phyloP scores from a whole-genome alignment of 495 filamentous ascomycete genomes.

The Antarctomyces pellizariae region DNA sequence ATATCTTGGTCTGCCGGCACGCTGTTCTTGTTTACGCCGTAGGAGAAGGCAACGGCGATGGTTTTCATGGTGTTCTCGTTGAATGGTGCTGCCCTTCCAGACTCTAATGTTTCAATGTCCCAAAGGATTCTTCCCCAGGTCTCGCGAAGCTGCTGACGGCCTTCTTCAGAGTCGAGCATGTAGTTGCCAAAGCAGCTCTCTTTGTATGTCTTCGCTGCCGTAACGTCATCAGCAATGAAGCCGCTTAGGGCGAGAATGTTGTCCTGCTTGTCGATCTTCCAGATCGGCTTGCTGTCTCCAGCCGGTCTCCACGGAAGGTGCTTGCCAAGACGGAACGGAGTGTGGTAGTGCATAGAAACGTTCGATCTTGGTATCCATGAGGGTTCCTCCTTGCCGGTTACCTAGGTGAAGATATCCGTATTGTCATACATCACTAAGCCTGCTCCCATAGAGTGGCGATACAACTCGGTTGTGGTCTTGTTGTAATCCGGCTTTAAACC shows the following conservation, averaged over 20 bases:
- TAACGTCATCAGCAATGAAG: conserved; percentile 4
- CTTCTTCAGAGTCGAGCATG: conserved; percentile 6
- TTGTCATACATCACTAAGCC: conserved; percentile 6
- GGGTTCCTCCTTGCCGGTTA: conserved; percentile 3
- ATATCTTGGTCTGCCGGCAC: conserved; percentile 6
- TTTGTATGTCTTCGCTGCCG: conserved; percentile 6
- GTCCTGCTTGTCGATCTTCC: conserved; percentile 8
- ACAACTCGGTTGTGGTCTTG: conserved; percentile 8
- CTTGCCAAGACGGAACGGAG: conserved; percentile 10
- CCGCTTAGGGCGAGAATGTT: conserved; percentile 8
- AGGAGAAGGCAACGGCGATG: conserved; percentile 9
- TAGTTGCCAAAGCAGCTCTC: conserved; percentile 7
- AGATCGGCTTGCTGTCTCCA: conserved; percentile 8
- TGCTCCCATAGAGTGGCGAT: conserved; percentile 10
- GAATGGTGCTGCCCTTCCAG: conserved; percentile 5
- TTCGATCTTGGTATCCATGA: conserved; percentile 9
- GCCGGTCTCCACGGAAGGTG: conserved; percentile 9
- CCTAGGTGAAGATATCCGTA: conserved; percentile 8
- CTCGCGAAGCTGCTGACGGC: conserved; percentile 1
- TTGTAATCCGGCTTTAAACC: conserved; percentile 7
- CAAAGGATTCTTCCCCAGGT: conserved; percentile 8
- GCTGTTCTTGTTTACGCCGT: conserved; percentile 8
- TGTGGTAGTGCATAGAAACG: conserved; percentile 7
- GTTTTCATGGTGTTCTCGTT: conserved; percentile 4
- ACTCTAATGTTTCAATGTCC: conserved; percentile 5